Conservation (phyloP, 202 grass and related monocot genomes). For the Miscanthus sacchariflorus region DNA sequence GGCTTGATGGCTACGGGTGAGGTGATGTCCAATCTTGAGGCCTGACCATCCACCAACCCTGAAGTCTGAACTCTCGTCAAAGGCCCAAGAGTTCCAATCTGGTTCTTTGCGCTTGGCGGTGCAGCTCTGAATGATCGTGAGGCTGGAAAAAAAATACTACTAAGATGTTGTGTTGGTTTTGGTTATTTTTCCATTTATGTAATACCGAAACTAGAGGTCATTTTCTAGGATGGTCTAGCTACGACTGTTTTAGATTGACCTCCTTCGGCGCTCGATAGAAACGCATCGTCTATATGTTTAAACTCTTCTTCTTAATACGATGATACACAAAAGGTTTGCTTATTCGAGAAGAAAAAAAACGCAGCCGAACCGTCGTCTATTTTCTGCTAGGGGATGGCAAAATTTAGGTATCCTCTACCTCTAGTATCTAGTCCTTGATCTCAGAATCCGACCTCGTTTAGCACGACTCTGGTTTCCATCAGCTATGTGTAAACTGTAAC, state of each 20-base stretch:
- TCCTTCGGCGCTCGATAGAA: too few relatives aligned
- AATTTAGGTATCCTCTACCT: background rate
- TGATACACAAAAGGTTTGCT: too few relatives aligned
- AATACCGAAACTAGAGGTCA: too few relatives aligned
- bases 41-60: slow-evolving; percentile 26
- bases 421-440: background rate
- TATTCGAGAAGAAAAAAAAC: too few relatives aligned
- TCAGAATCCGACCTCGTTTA: background rate
- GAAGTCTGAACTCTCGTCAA: background rate
- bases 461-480: background rate
- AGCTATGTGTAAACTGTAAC: too few relatives aligned
- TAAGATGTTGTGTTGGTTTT: too few relatives aligned
- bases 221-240: too few relatives aligned
- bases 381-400: background rate
- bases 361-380: background rate
- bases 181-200: too few relatives aligned
- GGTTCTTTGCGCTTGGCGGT: background rate
- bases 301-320: too few relatives aligned
- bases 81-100: background rate
- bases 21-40: slow-evolving; percentile 20
- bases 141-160: background rate
- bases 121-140: background rate
- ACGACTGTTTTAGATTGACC: too few relatives aligned
- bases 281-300: too few relatives aligned
- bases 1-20: background rate